Evolutionary conservation across 2,329 filamentous ascomycete species (phyloP), one percentile per base, ranked within the genome.

Genomic region (Neopestalotiopsis clavispora): DNA sequence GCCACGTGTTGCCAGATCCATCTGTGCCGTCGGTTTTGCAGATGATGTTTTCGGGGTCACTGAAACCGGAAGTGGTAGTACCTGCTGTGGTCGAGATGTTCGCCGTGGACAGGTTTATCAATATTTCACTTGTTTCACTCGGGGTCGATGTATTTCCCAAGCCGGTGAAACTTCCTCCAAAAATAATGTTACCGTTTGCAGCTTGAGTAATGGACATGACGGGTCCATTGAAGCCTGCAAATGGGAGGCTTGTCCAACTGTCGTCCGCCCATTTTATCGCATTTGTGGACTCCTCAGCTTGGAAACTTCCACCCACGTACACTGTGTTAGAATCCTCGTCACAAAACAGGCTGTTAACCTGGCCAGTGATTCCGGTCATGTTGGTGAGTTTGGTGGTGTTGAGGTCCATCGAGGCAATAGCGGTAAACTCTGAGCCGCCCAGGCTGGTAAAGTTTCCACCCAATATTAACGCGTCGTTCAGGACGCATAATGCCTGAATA

Each of bases 401-500:
- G 3, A 93, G 89, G 78, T 98, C 89, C 82, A 95, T 94, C 61
- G 97, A 79, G 30, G 95, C 96, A 68, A 97, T 89, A 59, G 93
- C 93, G 66, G 90, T 90, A 2, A 94, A 94, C 76, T 93, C 84
- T 68, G 91, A 86, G 69, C 90, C 90, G 69, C 91, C 93, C 71
- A 99, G 83, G 79, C 94, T 97, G 40, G 96, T 98, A 78, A 99
- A 99, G 83, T 98, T 98, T 62, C 96, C 96, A 68, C 93, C 96
- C 17, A 99, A 87, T 62, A 98, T 88, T 34, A 98, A 88, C 56
- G 86, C 85, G 74, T 86, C 82, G 65, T 90, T 85, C 75, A 95
- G 93, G 23, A 91, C 84, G 83, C 96, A 99, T 92, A 99, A 96
- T 72, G 94, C 87, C 76, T 91, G 88, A 76, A 99, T 97, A 63